Conservation (phyloP, 2,329 filamentous ascomycete genomes). For the Fusarium sororula region DNA sequence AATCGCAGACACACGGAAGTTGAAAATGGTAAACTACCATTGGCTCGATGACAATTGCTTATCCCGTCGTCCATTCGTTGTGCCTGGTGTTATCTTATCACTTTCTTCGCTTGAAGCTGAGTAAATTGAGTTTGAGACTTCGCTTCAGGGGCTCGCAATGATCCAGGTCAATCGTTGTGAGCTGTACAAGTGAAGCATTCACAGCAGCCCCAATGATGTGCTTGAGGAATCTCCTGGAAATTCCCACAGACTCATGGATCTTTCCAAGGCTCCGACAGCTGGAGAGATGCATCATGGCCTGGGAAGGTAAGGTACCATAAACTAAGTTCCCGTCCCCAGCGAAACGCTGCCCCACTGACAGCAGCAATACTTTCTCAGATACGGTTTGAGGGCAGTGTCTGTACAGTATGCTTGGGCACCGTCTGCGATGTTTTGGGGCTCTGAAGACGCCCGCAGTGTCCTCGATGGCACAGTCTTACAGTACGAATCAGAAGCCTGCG, state of each 20-base stretch:
- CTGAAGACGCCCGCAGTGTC: neutral
- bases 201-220: conserved; percentile 8
- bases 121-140: neutral
- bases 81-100: conserved; percentile 23
- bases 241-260: conserved; percentile 18
- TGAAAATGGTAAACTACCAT: conserved; percentile 23
- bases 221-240: conserved; percentile 19
- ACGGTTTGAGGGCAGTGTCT: conserved; percentile 19
- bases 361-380: neutral
- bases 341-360: conserved; percentile 24
- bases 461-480: conserved; percentile 5
- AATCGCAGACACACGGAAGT: conserved; percentile 26
- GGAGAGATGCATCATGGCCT: conserved; percentile 23
- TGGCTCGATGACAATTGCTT: conserved; percentile 11
- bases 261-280: conserved; percentile 23
- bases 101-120: neutral
- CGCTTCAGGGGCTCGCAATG: neutral
- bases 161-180: neutral
- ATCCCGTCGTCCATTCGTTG: conserved; percentile 21
- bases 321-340: conserved; percentile 28
- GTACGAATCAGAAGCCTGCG: conserved; percentile 16
- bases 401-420: conserved; percentile 2
- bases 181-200: neutral
- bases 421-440: neutral
- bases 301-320: conserved; percentile 24